Percentiles rank a stretch among this genome's conserved stretches.
Evolutionary conservation across 768 basidiomycete genomes (phyloP).

Genomic region (Agrocybe chaxingu): DNA sequence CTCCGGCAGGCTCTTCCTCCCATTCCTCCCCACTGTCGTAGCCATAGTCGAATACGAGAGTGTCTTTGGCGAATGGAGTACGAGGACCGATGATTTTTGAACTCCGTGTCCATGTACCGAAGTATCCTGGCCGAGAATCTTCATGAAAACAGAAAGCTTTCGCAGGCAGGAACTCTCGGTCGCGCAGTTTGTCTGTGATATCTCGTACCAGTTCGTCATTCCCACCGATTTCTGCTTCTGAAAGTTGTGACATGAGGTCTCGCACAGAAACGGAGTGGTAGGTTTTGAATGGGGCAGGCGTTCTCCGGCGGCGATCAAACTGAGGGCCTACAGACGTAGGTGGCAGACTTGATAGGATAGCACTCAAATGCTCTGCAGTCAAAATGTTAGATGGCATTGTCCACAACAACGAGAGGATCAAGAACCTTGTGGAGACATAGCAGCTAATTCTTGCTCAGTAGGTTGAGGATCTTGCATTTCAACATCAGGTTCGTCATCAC

Average conservation of each 20-base stretch:
- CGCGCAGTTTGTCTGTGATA: conserved; percentile 57
- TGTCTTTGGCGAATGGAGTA: conserved; percentile 77
- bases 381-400: background rate
- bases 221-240: conserved; percentile 74
- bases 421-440: conserved; percentile 41
- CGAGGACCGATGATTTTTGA: conserved; percentile 80
- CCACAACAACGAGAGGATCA: background rate
- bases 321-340: conserved; percentile 15
- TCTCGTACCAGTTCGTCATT: conserved; percentile 66
- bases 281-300: conserved; percentile 29
- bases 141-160: conserved; percentile 84
- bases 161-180: conserved; percentile 61
- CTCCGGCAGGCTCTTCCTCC: conserved; percentile 84
- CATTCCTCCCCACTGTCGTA: conserved; percentile 97
- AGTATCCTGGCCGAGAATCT: conserved; percentile 89
- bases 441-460: conserved; percentile 21
- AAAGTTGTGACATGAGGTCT: conserved; percentile 57
- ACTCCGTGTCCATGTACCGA: conserved; percentile 89
- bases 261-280: conserved; percentile 34
- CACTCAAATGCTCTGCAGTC: conserved; percentile 34
- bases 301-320: conserved; percentile 6
- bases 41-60: conserved; percentile 76
- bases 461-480: conserved; percentile 22
- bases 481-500: conserved; percentile 32
- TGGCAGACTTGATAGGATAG: conserved; percentile 33